phyloP scores from a whole-genome alignment of 73 alveolate species.

The Paramecium biaurelia region DNA sequence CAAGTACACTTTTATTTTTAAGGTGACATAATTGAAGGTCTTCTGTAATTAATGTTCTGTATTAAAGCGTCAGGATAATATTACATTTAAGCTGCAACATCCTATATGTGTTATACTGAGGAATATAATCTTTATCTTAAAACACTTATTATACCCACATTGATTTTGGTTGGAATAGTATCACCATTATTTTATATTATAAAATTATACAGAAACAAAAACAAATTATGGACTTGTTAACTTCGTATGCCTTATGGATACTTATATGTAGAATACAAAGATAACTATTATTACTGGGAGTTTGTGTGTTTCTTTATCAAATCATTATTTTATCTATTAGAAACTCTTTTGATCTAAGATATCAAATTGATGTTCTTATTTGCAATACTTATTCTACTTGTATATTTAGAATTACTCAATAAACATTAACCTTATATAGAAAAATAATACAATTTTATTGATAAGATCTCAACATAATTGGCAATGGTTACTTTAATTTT shows the following conservation, averaged over 20 bases:
- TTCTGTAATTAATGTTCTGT: not conserved
- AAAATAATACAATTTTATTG: not conserved
- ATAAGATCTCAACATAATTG: not conserved
- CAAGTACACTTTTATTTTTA: not conserved
- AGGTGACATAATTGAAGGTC: not conserved
- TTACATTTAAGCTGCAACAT: not conserved
- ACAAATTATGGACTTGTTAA: not conserved
- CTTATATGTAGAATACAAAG: not conserved
- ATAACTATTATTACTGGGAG: not conserved
- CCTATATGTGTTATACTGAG: not conserved
- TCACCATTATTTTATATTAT: not conserved
- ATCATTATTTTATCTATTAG: not conserved
- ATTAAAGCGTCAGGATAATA: not conserved
- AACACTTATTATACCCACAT: not conserved
- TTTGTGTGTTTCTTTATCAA: not conserved
- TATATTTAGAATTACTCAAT: not conserved
- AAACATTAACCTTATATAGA: not conserved
- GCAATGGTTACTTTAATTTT: not conserved
- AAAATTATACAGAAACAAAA: not conserved
- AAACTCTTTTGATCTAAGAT: not conserved
- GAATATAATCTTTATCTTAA: not conserved
- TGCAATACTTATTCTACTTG: not conserved
- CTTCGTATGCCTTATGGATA: conserved; percentile 13
- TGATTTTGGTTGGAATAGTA: not conserved
- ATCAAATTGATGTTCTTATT: not conserved